These are phyloP conservation scores for Tetrapisispora nanseiensis DNA, from an alignment of 805 yeast genomes.

Conservation along the genomic window DNA sequence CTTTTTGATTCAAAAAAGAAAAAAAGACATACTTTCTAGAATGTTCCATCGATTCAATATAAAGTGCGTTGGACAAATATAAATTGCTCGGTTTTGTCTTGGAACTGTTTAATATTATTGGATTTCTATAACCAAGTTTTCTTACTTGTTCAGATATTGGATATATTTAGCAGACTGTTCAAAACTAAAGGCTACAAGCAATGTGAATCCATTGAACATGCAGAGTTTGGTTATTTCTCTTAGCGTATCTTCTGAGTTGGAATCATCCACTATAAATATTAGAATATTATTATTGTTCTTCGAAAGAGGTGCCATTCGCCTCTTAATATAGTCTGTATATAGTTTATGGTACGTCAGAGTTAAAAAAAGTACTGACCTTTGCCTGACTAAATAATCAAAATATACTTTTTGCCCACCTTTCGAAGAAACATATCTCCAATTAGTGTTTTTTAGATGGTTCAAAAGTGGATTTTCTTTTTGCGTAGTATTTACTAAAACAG, in stretches of 20 bases:
- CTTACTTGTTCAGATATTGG: constrained; percentile 24
- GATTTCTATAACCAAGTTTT: no score
- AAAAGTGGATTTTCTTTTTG: constrained; percentile 69
- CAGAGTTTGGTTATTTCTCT: constrained; percentile 34
- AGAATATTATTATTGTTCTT: constrained; percentile 43
- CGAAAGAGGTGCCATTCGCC: constrained; percentile 36
- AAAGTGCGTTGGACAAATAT: no score
- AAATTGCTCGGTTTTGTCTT: no score
- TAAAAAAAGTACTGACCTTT: constrained; percentile 46
- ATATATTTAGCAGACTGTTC: constrained; percentile 45
- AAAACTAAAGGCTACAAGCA: constrained; percentile 36
- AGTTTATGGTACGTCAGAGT: constrained; percentile 65
- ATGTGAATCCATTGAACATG: constrained; percentile 33
- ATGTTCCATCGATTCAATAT: no score
- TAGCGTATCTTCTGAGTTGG: constrained; percentile 39
- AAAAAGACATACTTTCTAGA: no score
- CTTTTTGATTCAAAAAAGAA: no score
- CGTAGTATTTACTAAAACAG: constrained; percentile 49
- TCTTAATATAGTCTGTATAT: constrained; percentile 64
- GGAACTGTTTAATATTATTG: no score
- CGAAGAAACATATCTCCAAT: constrained; percentile 40
- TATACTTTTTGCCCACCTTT: constrained; percentile 32
- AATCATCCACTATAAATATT: constrained; percentile 57
- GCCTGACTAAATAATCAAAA: constrained; percentile 60
- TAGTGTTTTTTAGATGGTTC: constrained; percentile 41